Evolutionary conservation across 2,329 filamentous ascomycete genomes (phyloP).

Genomic region (Ophiocordyceps camponoti-floridani): DNA sequence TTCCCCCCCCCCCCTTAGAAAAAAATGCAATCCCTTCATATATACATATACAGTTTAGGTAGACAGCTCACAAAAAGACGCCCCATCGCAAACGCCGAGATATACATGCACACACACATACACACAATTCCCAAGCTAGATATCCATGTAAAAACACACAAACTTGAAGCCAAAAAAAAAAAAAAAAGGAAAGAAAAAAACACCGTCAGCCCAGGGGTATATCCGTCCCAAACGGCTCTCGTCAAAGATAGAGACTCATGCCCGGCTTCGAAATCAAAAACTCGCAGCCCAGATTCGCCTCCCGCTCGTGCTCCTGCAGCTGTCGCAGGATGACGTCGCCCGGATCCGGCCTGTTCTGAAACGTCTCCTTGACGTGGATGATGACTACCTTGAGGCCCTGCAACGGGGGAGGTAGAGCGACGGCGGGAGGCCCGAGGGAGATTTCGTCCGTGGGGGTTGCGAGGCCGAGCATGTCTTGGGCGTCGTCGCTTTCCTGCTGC

Average conservation of each 20-base stretch:
- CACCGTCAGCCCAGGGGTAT: not conserved
- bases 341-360: conserved; percentile 52
- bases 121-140: too few relatives aligned
- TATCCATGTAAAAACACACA: too few relatives aligned
- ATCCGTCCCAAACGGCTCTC: conserved; percentile 3
- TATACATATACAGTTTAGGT: too few relatives aligned
- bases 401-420: conserved; percentile 30
- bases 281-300: conserved; percentile 54
- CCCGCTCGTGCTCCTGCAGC: conserved; percentile 46
- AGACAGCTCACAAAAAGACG: too few relatives aligned
- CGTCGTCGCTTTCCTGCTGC: not conserved
- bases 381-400: conserved; percentile 64
- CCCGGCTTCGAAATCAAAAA: conserved; percentile 57
- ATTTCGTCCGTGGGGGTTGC: conserved; percentile 30
- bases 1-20: not conserved
- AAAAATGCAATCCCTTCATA: too few relatives aligned
- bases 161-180: not conserved
- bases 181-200: too few relatives aligned
- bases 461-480: conserved; percentile 21
- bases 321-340: conserved; percentile 51
- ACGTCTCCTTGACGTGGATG: conserved; percentile 83
- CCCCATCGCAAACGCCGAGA: too few relatives aligned
- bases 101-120: too few relatives aligned
- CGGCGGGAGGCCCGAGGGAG: conserved; percentile 16
- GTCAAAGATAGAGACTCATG: conserved; percentile 35